Percentiles rank a stretch among this genome's conserved stretches.
Conservation (phyloP, 495 filamentous ascomycete genomes). For the Daldinia bambusicola region DNA sequence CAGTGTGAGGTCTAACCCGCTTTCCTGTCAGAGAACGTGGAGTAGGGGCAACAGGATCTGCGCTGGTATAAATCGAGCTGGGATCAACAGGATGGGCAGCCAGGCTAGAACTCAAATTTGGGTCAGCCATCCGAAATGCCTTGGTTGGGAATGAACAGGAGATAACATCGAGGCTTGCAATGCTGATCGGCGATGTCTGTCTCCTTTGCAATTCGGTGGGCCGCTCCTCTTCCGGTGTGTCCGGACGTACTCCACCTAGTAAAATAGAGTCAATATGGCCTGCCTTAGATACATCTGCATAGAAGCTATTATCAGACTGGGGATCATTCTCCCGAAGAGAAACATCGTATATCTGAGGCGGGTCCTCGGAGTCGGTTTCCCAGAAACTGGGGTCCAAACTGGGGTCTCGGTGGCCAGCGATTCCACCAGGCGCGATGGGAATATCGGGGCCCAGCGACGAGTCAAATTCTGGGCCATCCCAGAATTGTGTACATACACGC, state of each 20-base stretch:
- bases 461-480: constrained; percentile 75
- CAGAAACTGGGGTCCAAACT: constrained; percentile 60
- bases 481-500: constrained; percentile 86
- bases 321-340: constrained; percentile 48
- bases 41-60: constrained; percentile 61
- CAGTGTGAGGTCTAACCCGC: constrained; percentile 57
- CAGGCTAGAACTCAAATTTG: constrained; percentile 58
- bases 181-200: constrained; percentile 62
- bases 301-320: constrained; percentile 53
- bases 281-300: constrained; percentile 60
- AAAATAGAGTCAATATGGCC: constrained; percentile 59
- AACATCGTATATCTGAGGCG: constrained; percentile 55
- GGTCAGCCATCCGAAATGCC: constrained; percentile 58
- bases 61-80: constrained; percentile 56
- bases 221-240: constrained; percentile 52
- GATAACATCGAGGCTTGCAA: constrained; percentile 68
- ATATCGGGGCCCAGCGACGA: constrained; percentile 68
- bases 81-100: constrained; percentile 72
- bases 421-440: constrained; percentile 79
- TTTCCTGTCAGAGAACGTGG: constrained; percentile 64
- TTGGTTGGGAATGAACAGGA: constrained; percentile 87
- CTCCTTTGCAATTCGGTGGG: constrained; percentile 46
- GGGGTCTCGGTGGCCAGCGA: constrained; percentile 66
- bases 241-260: constrained; percentile 52
- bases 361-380: constrained; percentile 52